Evolutionary conservation across 2,329 filamentous ascomycete species (phyloP).

Genomic region (Helminthosporium solani): DNA sequence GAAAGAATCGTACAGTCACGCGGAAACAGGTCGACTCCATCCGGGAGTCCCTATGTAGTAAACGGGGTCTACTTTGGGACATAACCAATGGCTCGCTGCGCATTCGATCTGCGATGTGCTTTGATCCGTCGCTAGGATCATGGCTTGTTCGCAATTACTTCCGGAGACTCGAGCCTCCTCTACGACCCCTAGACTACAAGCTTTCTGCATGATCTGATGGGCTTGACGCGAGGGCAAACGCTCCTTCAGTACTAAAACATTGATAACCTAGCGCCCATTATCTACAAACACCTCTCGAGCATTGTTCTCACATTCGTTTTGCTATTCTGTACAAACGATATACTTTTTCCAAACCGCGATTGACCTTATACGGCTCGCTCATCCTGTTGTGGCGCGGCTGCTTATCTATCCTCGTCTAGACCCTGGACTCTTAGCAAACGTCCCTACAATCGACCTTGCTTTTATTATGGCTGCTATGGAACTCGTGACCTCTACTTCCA

Average conservation of each 20-base stretch:
- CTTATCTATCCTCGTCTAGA: slow-evolving; percentile 26
- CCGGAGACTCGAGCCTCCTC: slow-evolving; percentile 39
- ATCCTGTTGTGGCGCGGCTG: slow-evolving; percentile 22
- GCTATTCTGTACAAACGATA: background rate
- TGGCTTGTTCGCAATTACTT: slow-evolving; percentile 39
- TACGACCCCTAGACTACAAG: slow-evolving; percentile 23
- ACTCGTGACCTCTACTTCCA: slow-evolving; percentile 29
- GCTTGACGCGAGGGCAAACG: slow-evolving; percentile 10
- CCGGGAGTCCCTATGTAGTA: slow-evolving; percentile 26
- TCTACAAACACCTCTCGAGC: slow-evolving; percentile 15
- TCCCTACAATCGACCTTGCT: slow-evolving; percentile 17
- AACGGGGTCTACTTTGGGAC: slow-evolving; percentile 33
- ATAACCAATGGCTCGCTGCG: slow-evolving; percentile 32
- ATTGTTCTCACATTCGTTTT: slow-evolving; percentile 9
- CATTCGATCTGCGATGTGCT: slow-evolving; percentile 30
- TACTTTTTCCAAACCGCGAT: background rate
- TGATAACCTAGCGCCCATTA: slow-evolving; percentile 31
- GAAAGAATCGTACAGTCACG: slow-evolving; percentile 14
- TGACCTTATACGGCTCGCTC: background rate
- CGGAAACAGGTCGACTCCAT: slow-evolving; percentile 33
- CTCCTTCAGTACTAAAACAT: slow-evolving; percentile 38
- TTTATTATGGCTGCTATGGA: slow-evolving; percentile 36
- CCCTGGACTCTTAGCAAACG: slow-evolving; percentile 15
- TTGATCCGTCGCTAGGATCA: slow-evolving; percentile 39
- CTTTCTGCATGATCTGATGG: slow-evolving; percentile 31